These are phyloP conservation scores for Solanum clarkiae DNA, from an alignment of 257 asterid species.

Conservation along the genomic window DNA sequence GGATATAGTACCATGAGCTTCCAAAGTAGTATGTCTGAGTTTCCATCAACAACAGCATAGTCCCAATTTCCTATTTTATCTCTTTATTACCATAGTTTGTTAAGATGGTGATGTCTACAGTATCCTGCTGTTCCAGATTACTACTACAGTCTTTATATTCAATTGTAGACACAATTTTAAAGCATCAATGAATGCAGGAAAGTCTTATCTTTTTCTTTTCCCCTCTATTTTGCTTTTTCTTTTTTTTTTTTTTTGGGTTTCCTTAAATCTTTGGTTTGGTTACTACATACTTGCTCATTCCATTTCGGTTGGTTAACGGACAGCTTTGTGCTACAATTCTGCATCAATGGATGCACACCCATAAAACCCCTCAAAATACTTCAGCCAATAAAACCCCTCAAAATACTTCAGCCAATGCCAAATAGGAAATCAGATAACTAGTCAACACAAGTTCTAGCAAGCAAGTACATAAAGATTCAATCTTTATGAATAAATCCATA, in stretches of 20 bases:
- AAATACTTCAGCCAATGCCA: not conserved
- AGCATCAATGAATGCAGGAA: not conserved
- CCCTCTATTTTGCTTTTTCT: not conserved
- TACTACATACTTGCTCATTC: not conserved
- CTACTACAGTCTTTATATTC: not conserved
- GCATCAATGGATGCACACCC: not conserved
- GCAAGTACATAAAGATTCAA: not conserved
- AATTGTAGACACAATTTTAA: not conserved
- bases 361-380: not conserved
- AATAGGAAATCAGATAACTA: not conserved
- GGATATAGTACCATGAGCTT: not conserved
- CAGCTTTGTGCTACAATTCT: not conserved
- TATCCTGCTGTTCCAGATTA: not conserved
- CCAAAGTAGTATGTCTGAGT: not conserved
- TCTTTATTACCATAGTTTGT: not conserved
- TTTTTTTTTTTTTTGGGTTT: not conserved
- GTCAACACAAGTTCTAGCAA: not conserved
- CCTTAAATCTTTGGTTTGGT: not conserved
- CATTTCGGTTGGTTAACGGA: not conserved
- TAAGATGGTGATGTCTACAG: not conserved
- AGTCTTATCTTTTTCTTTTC: not conserved
- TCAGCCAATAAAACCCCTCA: not conserved
- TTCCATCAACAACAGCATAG: not conserved
- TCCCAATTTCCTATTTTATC: not conserved
- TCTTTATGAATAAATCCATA: not conserved